Percentiles rank a stretch among this genome's conserved stretches.
Evolutionary conservation across 345 rosid species (phyloP).

Genomic region (Geranium rotundifolium): DNA sequence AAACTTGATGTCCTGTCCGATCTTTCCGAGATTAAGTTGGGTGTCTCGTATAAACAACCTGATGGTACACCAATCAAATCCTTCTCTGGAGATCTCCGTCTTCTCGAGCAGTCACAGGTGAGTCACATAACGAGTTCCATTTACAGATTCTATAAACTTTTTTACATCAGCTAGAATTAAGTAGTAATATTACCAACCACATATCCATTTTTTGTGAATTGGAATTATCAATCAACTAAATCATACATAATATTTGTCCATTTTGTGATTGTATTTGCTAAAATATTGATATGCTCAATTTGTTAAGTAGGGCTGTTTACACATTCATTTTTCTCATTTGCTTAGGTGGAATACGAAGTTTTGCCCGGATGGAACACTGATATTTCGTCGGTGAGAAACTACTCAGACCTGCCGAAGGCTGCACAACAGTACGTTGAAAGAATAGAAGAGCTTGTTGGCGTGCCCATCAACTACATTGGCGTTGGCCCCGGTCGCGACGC

Average conservation of each 20-base stretch:
- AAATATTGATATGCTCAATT: too few relatives aligned
- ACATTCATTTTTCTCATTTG: too few relatives aligned
- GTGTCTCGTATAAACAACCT: slow-evolving; percentile 52
- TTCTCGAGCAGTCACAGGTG: slow-evolving; percentile 71
- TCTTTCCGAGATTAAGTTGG: slow-evolving; percentile 66
- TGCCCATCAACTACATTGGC: slow-evolving; percentile 76
- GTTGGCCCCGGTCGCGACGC: slow-evolving; percentile 92
- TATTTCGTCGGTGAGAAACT: slow-evolving; percentile 63
- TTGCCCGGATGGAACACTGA: slow-evolving; percentile 86
- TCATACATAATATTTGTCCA: too few relatives aligned
- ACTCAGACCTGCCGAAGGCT: slow-evolving; percentile 76
- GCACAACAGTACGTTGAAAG: slow-evolving; percentile 74
- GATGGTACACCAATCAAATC: slow-evolving; percentile 78
- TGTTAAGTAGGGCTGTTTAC: too few relatives aligned
- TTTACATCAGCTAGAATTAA: too few relatives aligned
- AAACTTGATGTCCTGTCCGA: slow-evolving; percentile 92
- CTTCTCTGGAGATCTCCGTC: slow-evolving; percentile 75
- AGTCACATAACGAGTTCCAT: slow-evolving; percentile 6
- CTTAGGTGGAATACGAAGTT: slow-evolving; percentile 74
- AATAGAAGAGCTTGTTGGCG: slow-evolving; percentile 82
- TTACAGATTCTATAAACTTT: too few relatives aligned
- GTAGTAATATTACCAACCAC: too few relatives aligned
- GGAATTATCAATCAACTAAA: too few relatives aligned
- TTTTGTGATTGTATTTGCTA: neutral
- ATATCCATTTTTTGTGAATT: too few relatives aligned